phyloP scores from a whole-genome alignment of 2,329 filamentous ascomycete genomes.

The Cryphonectria nitschkei region DNA sequence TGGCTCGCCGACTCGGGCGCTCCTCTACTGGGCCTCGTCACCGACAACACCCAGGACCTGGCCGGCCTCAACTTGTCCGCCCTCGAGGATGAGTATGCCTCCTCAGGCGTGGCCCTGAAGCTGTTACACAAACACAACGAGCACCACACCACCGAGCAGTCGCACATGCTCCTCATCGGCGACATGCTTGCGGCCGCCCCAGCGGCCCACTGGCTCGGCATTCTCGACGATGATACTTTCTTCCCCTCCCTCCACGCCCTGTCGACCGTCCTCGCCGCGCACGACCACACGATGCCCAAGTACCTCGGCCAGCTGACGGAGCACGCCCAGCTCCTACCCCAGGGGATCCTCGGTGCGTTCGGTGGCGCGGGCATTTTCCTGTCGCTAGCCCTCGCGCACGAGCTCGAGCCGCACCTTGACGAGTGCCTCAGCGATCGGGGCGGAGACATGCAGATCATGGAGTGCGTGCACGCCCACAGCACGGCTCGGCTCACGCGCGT shows the following conservation, averaged over 20 bases:
- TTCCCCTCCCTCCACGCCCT: conserved; percentile 55
- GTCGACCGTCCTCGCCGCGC: conserved; percentile 46
- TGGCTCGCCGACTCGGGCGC: conserved; percentile 25
- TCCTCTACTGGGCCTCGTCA: conserved; percentile 16
- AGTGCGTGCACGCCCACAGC: conserved; percentile 60
- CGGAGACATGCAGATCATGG: conserved; percentile 60
- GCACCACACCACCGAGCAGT: conserved; percentile 47
- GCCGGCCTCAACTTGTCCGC: conserved; percentile 4
- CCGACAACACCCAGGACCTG: conserved; percentile 25
- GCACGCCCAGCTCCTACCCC: conserved; percentile 54
- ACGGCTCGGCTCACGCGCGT: conserved; percentile 56
- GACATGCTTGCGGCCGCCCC: conserved; percentile 47
- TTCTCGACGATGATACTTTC: conserved; percentile 64
- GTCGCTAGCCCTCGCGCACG: conserved; percentile 54
- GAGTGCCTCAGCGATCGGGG: conserved; percentile 52
- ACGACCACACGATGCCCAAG: conserved; percentile 51
- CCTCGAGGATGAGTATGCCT: conserved; percentile 32
- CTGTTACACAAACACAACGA: conserved; percentile 39
- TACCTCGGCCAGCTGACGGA: conserved; percentile 64
- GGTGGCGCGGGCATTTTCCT: conserved; percentile 65
- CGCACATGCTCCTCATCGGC: conserved; percentile 56
- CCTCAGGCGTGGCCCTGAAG: conserved; percentile 40
- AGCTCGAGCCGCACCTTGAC: conserved; percentile 52
- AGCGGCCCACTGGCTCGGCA: conserved; percentile 53
- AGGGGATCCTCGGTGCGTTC: conserved; percentile 60